Conservation (phyloP, 1,139 yeast species). For the Kurtzmaniella quercitrusa region DNA sequence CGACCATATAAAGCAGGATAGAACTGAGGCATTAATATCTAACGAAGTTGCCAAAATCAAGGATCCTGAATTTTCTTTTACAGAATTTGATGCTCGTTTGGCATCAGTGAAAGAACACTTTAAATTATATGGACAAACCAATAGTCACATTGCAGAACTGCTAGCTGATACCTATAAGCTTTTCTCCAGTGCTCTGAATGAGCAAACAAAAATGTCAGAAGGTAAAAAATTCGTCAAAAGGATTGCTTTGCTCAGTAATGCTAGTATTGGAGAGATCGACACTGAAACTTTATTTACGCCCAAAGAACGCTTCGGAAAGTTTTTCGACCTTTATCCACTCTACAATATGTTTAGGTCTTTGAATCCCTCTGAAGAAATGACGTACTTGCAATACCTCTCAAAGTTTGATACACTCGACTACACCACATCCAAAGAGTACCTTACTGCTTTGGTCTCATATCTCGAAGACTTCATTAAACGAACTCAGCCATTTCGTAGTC, state of each 20-base stretch:
- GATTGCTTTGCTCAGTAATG: constrained; percentile 42
- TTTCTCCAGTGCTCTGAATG: constrained; percentile 26
- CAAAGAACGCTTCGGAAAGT: constrained; percentile 64
- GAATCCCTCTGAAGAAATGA: constrained; percentile 21
- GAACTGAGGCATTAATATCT: constrained; percentile 13
- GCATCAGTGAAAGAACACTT: constrained; percentile 26
- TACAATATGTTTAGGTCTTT: constrained; percentile 52
- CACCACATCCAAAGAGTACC: constrained; percentile 37
- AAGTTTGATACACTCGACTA: constrained; percentile 39
- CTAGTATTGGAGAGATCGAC: constrained; percentile 42
- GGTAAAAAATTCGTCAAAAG: constrained; percentile 26
- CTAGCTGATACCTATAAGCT: constrained; percentile 31
- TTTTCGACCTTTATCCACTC: constrained; percentile 50
- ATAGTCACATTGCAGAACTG: constrained; percentile 23
- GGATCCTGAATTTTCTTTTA: constrained; percentile 28
- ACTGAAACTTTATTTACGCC: constrained; percentile 49
- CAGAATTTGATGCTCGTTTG: constrained; percentile 41
- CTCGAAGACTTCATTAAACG: constrained; percentile 42
- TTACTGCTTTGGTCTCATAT: constrained; percentile 42
- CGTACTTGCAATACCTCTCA: constrained; percentile 52
- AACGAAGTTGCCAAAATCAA: constrained; percentile 20
- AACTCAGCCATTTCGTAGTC: constrained; percentile 48
- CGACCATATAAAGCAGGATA: constrained; percentile 18
- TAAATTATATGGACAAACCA: constrained; percentile 11
- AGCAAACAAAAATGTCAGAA: constrained; percentile 1